These are phyloP conservation scores for Blattamonas nauphoetae DNA, from an alignment of 78 protist genomes.

Conservation along the genomic window DNA sequence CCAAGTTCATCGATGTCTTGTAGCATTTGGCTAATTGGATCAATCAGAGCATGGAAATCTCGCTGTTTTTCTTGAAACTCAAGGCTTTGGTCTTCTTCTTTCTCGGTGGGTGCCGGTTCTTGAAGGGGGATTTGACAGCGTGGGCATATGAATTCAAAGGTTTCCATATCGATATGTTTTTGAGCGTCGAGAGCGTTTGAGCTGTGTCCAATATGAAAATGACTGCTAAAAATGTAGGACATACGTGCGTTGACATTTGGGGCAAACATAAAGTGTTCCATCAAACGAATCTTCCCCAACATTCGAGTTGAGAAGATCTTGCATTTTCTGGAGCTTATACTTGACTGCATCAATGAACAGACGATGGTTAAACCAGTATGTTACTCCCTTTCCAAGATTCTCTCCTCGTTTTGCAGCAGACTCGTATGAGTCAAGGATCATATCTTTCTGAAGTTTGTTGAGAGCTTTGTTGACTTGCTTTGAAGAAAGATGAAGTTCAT, in stretches of 20 bases:
- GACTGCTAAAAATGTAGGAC: too few species aligned
- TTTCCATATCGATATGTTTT: background rate
- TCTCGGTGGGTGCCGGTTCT: background rate
- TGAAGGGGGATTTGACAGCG: background rate
- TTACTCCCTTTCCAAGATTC: background rate
- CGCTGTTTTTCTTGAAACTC: background rate
- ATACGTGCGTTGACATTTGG: background rate
- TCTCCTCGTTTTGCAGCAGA: background rate
- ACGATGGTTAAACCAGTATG: background rate
- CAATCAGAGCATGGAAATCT: background rate
- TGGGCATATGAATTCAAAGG: background rate
- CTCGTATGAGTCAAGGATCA: background rate
- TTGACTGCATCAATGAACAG: background rate
- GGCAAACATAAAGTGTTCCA: background rate
- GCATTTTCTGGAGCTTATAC: background rate
- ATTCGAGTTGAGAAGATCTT: too few species aligned
- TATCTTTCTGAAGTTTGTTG: background rate
- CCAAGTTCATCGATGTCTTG: background rate
- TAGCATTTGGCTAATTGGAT: background rate
- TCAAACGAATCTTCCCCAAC: too few species aligned
- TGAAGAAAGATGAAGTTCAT: background rate
- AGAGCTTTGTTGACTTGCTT: background rate
- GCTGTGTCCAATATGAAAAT: too few species aligned
- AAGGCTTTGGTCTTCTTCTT: background rate
- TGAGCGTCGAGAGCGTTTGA: background rate